phyloP scores from a whole-genome alignment of 129 eudicot species.

The Tagetes erecta region DNA sequence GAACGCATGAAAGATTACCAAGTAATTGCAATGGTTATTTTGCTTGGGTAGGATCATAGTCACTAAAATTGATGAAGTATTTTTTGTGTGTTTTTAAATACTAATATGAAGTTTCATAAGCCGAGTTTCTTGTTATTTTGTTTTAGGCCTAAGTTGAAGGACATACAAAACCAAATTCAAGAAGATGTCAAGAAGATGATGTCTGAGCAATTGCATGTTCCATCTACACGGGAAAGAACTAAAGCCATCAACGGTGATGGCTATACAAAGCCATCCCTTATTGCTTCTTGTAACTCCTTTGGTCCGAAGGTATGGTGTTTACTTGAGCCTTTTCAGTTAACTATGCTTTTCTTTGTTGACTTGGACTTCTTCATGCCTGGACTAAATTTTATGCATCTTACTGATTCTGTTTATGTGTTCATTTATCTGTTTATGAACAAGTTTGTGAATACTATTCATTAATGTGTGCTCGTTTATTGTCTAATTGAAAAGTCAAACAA shows the following conservation, averaged over 20 bases:
- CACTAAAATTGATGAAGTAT: constrained; percentile 1
- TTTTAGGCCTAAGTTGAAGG: constrained; percentile 74
- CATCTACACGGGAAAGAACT: constrained; percentile 40
- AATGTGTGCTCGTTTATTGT: neutral
- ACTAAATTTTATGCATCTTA: neutral
- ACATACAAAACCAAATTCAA: constrained; percentile 59
- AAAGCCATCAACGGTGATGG: constrained; percentile 26
- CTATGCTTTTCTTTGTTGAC: neutral
- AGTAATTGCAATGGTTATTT: constrained; percentile 83
- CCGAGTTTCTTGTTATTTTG: constrained; percentile 8
- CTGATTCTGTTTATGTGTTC: neutral
- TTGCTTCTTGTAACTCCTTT: constrained; percentile 85
- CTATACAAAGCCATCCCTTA: constrained; percentile 54
- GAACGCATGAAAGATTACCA: constrained; percentile 83
- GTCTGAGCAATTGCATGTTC: constrained; percentile 64
- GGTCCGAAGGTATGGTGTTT: constrained; percentile 72
- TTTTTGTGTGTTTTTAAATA: neutral
- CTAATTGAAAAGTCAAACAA: neutral
- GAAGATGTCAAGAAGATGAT: constrained; percentile 86
- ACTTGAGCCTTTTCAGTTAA: neutral
- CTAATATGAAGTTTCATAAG: neutral
- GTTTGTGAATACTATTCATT: neutral
- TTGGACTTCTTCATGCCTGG: neutral
- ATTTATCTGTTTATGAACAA: neutral
- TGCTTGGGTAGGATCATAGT: constrained; percentile 61